Conservation (phyloP, 805 yeast species). For the Dipodascopsis tothii region DNA sequence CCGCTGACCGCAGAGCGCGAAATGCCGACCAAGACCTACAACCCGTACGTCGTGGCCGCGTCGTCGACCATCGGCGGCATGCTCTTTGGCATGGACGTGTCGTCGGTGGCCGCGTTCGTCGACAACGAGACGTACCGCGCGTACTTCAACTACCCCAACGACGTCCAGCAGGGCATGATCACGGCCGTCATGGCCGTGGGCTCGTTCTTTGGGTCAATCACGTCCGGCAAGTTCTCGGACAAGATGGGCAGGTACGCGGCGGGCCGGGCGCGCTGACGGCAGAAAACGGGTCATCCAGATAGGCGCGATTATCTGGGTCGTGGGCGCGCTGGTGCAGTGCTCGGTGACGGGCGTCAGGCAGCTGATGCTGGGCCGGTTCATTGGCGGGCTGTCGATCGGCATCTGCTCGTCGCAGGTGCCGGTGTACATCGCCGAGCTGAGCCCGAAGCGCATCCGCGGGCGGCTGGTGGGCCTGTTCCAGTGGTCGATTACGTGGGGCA, state of each 20-base stretch:
- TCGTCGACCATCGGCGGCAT: slow-evolving; percentile 69
- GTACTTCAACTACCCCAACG: slow-evolving; percentile 46
- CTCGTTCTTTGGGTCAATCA: slow-evolving; percentile 58
- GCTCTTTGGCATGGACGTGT: slow-evolving; percentile 95
- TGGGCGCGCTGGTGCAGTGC: slow-evolving; percentile 52
- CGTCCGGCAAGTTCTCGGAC: slow-evolving; percentile 46
- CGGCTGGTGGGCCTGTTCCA: slow-evolving; percentile 52
- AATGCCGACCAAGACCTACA: slow-evolving; percentile 38
- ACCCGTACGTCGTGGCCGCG: slow-evolving; percentile 47
- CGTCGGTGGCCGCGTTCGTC: slow-evolving; percentile 82
- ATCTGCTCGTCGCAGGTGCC: slow-evolving; percentile 60
- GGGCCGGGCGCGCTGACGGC: neutral
- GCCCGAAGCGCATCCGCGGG: slow-evolving; percentile 55
- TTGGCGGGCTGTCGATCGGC: slow-evolving; percentile 59
- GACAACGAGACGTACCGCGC: slow-evolving; percentile 70
- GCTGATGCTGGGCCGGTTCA: slow-evolving; percentile 47
- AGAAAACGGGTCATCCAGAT: slow-evolving; percentile 41
- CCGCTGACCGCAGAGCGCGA: too few relatives aligned
- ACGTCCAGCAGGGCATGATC: slow-evolving; percentile 75
- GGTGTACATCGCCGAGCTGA: slow-evolving; percentile 54
- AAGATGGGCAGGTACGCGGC: slow-evolving; percentile 44
- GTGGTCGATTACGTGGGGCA: slow-evolving; percentile 55
- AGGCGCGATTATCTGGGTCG: slow-evolving; percentile 49
- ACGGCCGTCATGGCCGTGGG: slow-evolving; percentile 72
- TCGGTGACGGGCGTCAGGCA: slow-evolving; percentile 39